Evolutionary conservation across 129 eudicot species (phyloP), one percentile per base, ranked within the genome.

Genomic region (Centrapalus pauciflorus): DNA sequence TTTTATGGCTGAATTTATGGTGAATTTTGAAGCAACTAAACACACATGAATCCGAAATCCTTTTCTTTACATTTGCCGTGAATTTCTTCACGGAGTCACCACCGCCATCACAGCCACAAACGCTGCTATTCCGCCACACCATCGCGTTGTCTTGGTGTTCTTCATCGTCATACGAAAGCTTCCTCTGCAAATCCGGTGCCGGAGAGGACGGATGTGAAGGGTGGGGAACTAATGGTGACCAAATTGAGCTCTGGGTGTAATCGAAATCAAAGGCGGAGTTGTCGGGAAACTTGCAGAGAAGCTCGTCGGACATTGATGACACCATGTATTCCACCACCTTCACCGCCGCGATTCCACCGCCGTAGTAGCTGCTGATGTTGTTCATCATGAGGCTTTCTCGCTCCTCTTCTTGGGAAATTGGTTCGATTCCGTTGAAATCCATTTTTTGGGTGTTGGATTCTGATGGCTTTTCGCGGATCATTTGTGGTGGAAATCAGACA

Each of bases 201-300:
- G 74, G 74, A 0, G 73, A 58, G 0, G 75, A 62, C 0, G 85
- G 77, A 17, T 74, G 46, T 11, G 74, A 71, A 23, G 72, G 69
- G 27, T 73, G 78, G 14, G 87, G 86, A 13, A 85, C 79, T 41
- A 87, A 66, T 7, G 99, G 99, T 3, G 99, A 93, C 99, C 99
- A 93, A 16, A 93, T 86, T 1, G 99, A 74, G 75, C 96, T 89
- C 71, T 93, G 99, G 2, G 88, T 61, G 81, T 89, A 93, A 76
- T 93, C 95, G 70, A 93, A 93, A 72, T 86, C 99, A 60, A 79
- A 86, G 19, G 92, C 90, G 1, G 99, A 93, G 74, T 89, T 86
- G 70, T 93, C 99, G 0, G 99, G 99, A 51, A 86, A 93, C 67
- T 89, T 93, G 70, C 82, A 7, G n/a, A 93, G 81, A 29, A 89